A percentile compares a stretch with the other conserved stretches of the same genome.
These are phyloP conservation scores for Filobasidium uniguttulatum DNA, from an alignment of 1,284 basidiomycete genomes.

Conservation along the genomic window DNA sequence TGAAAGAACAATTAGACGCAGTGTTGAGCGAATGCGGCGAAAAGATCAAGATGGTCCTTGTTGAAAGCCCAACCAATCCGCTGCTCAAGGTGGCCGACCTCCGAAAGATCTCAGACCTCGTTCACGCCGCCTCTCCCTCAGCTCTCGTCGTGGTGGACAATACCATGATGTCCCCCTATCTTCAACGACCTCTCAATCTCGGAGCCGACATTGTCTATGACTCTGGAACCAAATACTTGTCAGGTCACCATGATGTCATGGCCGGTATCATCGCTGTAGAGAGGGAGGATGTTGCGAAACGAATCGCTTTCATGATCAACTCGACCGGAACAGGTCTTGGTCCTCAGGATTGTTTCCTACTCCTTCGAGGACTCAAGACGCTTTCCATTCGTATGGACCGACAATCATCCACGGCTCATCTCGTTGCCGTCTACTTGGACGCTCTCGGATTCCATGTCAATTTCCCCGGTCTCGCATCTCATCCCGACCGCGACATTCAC, in stretches of 20 bases:
- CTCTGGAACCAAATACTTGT: conserved; percentile 94
- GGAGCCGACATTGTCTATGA: conserved; percentile 97
- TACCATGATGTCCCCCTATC: conserved; percentile 99
- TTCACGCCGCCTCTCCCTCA: conserved; percentile 63
- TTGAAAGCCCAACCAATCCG: conserved; percentile 97
- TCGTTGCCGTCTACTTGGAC: conserved; percentile 77
- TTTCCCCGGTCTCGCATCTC: conserved; percentile 77
- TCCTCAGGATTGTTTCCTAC: conserved; percentile 90
- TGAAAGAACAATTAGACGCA: conserved; percentile 5
- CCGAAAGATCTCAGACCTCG: conserved; percentile 59
- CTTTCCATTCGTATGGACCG: conserved; percentile 93
- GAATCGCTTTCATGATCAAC: conserved; percentile 85
- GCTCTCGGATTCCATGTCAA: conserved; percentile 81
- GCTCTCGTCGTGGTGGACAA: conserved; percentile 91
- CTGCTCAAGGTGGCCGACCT: conserved; percentile 91
- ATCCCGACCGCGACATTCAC: conserved; percentile 77
- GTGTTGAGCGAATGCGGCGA: conserved; percentile 6
- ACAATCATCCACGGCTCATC: conserved; percentile 69
- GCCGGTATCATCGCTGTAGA: conserved; percentile 88
- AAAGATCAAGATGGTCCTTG: conserved; percentile 63
- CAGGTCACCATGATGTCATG: conserved; percentile 98
- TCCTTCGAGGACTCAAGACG: conserved; percentile 91
- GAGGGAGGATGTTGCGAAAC: conserved; percentile 76
- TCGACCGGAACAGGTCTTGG: conserved; percentile 93
- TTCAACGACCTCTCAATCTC: conserved; percentile 87